Evolutionary conservation across 495 filamentous ascomycete genomes (phyloP).

Genomic region (Neurospora terricola): DNA sequence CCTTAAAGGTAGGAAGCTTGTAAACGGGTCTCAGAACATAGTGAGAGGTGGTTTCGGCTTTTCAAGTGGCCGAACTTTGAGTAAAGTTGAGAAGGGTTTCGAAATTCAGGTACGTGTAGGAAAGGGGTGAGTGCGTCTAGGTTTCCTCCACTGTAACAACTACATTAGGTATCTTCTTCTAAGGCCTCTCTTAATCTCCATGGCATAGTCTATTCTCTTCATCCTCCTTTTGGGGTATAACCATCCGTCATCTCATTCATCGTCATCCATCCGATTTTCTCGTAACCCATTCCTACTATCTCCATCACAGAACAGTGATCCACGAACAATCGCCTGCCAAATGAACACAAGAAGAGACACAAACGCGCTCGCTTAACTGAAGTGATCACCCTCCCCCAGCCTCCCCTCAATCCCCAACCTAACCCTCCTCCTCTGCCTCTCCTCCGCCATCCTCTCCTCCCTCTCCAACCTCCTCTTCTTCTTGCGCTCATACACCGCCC

Average conservation of each 20-base stretch:
- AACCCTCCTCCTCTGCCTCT: constrained; percentile 33
- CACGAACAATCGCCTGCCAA: background rate
- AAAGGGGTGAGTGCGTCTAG: background rate
- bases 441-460: constrained; percentile 43
- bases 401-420: constrained; percentile 30
- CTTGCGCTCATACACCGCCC: constrained; percentile 90
- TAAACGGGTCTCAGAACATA: no score
- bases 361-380: constrained; percentile 24
- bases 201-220: background rate
- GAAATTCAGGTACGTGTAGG: no score
- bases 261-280: background rate
- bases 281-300: background rate
- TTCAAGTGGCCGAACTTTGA: no score
- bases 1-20: no score
- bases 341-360: background rate
- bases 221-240: background rate
- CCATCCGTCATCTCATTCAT: background rate
- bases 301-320: background rate
- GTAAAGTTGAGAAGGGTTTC: no score
- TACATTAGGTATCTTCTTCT: background rate
- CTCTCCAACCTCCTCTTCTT: constrained; percentile 53
- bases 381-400: constrained; percentile 39
- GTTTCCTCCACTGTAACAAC: background rate
- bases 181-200: background rate
- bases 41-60: no score